These are phyloP conservation scores for Candida krabiensis DNA, from an alignment of 805 yeast genomes.

Conservation along the genomic window DNA sequence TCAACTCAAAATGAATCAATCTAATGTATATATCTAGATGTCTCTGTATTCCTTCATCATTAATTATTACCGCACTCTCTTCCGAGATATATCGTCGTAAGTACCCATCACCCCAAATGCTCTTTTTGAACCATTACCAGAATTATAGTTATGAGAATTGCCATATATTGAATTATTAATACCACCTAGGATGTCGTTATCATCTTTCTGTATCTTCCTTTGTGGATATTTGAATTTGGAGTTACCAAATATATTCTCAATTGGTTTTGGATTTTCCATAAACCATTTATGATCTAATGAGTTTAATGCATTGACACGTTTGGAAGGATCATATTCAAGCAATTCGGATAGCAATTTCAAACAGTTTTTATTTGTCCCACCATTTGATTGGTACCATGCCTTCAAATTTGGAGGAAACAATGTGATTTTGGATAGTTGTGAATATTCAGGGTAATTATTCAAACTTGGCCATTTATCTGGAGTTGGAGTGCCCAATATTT, in stretches of 20 bases:
- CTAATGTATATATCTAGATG: too few relatives aligned
- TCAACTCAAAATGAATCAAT: too few relatives aligned
- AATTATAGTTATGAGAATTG: slow-evolving; percentile 19
- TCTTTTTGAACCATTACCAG: slow-evolving; percentile 13
- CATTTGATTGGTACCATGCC: slow-evolving; percentile 84
- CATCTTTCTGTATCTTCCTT: slow-evolving; percentile 84
- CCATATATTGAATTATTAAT: slow-evolving; percentile 25
- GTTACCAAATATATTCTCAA: slow-evolving; percentile 78
- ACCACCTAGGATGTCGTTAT: slow-evolving; percentile 62
- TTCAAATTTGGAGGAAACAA: slow-evolving; percentile 68
- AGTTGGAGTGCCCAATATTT: slow-evolving; percentile 90
- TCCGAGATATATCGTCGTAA: slow-evolving; percentile 16
- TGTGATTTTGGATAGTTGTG: slow-evolving; percentile 56
- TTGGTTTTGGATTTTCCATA: slow-evolving; percentile 63
- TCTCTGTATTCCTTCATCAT: too few relatives aligned
- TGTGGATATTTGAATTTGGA: slow-evolving; percentile 75
- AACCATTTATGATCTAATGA: slow-evolving; percentile 81
- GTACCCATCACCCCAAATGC: slow-evolving; percentile 10
- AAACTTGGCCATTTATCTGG: slow-evolving; percentile 77
- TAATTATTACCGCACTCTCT: slow-evolving; percentile 12
- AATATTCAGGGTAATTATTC: slow-evolving; percentile 80
- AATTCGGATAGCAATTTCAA: slow-evolving; percentile 61
- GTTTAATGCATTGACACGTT: slow-evolving; percentile 73
- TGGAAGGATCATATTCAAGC: slow-evolving; percentile 80
- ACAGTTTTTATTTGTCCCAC: slow-evolving; percentile 71